Base-by-base conservation (phyloP, 139 green algal genomes). In the Chlamydomonas eustigma region DNA sequence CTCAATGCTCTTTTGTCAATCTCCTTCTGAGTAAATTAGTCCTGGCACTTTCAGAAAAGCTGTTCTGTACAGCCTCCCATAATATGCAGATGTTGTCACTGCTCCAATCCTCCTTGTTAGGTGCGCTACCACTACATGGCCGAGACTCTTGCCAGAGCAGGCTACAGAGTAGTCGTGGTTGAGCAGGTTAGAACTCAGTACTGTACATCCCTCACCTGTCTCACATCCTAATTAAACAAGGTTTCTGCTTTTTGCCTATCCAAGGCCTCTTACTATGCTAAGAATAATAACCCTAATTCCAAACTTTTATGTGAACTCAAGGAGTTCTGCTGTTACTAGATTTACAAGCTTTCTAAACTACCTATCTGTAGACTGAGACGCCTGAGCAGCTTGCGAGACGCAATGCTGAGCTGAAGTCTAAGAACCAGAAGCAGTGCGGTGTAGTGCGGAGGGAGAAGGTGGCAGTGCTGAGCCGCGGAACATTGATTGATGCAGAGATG, bases 401-500 rank as follows among this genome's bases (percentile, higher is more conserved):
- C 50, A 98, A 98, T 76, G 88, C 87, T 64, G 73, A 92, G 76
- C 83, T 84, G 3, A 84, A 88, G 73, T 33, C 37, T 8, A 64
- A 77, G 36, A 89, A 89, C 5, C 83, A 86, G 36, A 92, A 92
- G 85, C 75, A 79, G 78, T 66, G 71, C 2, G 89, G 73, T 8
- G 93, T 97, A 74, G 94, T 98, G 36, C 81, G 82, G 35, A 85
- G 94, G 0, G 88, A 97, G 81, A 89, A 93, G 76, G 92, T 97
- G 50, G 71, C 44, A 31, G 87, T 96, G 51, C 76, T 97, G 33
- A 95, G 90, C 0, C 50, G 80, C 4, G 95, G 91, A 58, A 98
- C 94, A 1, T 80, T 99, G 37, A 90, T 92, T 1, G 95, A 98
- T 69, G 71, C 84, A 0, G 92, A 95, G 35, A 98, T 98, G 95